Evolutionary conservation across 176 grass and related monocot species (phyloP).

Genomic region (Otatea glauca): DNA sequence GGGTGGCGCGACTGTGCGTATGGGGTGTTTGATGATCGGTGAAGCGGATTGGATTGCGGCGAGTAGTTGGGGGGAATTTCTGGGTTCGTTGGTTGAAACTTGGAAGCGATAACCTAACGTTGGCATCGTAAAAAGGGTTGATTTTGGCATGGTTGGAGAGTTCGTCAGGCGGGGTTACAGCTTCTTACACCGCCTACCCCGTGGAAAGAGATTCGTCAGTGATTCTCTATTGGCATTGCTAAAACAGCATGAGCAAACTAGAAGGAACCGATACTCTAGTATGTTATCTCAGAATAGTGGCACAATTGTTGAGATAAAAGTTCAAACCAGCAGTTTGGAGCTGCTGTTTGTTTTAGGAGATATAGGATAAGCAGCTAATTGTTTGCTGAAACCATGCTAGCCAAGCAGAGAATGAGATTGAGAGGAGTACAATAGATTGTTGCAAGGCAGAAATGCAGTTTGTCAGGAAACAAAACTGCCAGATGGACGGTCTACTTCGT

Average conservation of each 20-base stretch:
- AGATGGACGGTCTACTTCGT: neutral
- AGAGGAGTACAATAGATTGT: neutral
- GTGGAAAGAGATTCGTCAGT: neutral
- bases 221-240: neutral
- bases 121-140: neutral
- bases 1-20: neutral
- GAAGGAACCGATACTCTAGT: neutral
- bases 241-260: neutral
- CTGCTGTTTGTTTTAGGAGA: neutral
- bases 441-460: neutral
- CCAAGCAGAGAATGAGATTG: neutral
- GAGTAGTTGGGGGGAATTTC: constrained; percentile 31
- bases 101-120: neutral
- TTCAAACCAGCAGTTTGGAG: neutral
- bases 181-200: neutral
- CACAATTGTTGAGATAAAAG: neutral
- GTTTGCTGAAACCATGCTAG: constrained; percentile 3
- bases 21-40: constrained; percentile 31
- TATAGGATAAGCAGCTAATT: neutral
- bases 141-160: neutral
- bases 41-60: constrained; percentile 21
- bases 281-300: neutral
- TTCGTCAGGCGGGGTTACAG: neutral
- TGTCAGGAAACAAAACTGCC: neutral
- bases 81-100: constrained; percentile 14